A percentile compares a stretch with the other conserved stretches of the same genome.
Conservation (phyloP, 257 asterid genomes). For the Cynanchum wilfordii region DNA sequence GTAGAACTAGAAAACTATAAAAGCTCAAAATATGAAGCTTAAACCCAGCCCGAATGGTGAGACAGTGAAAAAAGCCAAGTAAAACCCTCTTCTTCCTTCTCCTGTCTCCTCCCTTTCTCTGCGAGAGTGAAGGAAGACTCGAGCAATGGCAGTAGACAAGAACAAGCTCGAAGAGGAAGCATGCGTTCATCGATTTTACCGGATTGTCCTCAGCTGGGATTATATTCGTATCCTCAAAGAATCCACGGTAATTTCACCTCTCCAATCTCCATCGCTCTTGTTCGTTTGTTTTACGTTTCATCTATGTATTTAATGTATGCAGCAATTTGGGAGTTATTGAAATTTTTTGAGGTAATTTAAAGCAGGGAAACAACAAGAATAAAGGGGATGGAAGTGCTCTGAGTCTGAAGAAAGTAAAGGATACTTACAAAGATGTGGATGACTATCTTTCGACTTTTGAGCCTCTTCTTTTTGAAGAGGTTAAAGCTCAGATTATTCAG, state of each 20-base stretch:
- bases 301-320: background rate
- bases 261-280: background rate
- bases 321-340: background rate
- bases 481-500: conserved; percentile 74
- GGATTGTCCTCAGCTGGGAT: conserved; percentile 86
- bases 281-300: background rate
- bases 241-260: conserved; percentile 33
- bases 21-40: background rate
- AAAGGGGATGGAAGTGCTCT: conserved; percentile 28
- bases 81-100: background rate
- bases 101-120: background rate
- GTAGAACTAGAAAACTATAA: background rate
- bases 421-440: conserved; percentile 62
- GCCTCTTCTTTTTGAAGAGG: conserved; percentile 95
- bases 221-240: conserved; percentile 64
- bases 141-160: conserved; percentile 68
- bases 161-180: conserved; percentile 58
- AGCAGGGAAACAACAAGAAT: conserved; percentile 29
- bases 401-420: conserved; percentile 59
- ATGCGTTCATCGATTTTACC: conserved; percentile 57
- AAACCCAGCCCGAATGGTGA: background rate
- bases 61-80: background rate
- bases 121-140: background rate
- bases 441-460: conserved; percentile 72
- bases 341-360: conserved; percentile 10